These are phyloP conservation scores for Cladosporium oxysporum DNA, from an alignment of 2,329 filamentous ascomycete species.

Conservation along the genomic window DNA sequence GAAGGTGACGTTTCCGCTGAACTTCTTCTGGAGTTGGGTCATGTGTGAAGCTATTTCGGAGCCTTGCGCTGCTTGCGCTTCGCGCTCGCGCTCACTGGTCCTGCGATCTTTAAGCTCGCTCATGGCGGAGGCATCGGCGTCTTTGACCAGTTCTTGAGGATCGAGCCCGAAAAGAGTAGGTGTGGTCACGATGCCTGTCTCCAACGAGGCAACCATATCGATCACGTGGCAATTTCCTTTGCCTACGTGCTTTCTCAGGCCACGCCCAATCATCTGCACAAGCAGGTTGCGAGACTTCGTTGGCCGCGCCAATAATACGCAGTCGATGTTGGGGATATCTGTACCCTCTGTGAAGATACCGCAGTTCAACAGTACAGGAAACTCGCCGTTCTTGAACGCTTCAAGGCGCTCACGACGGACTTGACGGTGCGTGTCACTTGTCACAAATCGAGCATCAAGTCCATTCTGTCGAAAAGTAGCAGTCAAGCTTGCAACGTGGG, in stretches of 20 bases:
- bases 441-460: constrained; percentile 84
- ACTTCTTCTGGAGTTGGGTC: neutral
- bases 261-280: constrained; percentile 96
- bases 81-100: constrained; percentile 45
- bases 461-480: constrained; percentile 74
- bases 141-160: constrained; percentile 72
- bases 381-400: constrained; percentile 73
- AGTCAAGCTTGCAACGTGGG: constrained; percentile 76
- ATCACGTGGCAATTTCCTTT: constrained; percentile 93
- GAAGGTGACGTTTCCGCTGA: constrained; percentile 62
- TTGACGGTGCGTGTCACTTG: constrained; percentile 71
- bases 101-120: constrained; percentile 52
- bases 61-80: constrained; percentile 35
- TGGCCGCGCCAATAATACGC: constrained; percentile 81
- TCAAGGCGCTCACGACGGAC: constrained; percentile 70
- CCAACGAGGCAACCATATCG: constrained; percentile 87
- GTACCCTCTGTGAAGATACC: constrained; percentile 97
- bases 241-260: constrained; percentile 76
- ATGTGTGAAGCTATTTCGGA: neutral
- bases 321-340: constrained; percentile 96
- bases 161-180: constrained; percentile 86
- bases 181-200: constrained; percentile 82
- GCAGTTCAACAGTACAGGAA: constrained; percentile 88
- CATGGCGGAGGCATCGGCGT: constrained; percentile 65
- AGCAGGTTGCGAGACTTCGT: constrained; percentile 91